Evolutionary conservation across 176 grass and related monocot species (phyloP).

Genomic region (Thalia dealbata): DNA sequence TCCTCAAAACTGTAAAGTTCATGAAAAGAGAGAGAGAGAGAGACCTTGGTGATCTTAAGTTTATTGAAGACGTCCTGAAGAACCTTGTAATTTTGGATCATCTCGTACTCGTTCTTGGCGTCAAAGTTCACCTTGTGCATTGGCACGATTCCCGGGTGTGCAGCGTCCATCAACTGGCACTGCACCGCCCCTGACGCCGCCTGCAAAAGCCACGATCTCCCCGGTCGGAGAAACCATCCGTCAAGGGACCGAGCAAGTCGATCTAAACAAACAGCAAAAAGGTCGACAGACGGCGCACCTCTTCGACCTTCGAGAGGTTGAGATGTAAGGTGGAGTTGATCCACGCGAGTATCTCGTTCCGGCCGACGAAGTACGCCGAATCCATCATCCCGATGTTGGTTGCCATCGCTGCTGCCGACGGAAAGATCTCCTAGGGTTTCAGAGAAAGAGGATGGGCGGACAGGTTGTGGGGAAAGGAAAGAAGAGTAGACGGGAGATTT

Average conservation of each 20-base stretch:
- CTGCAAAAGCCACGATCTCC: conserved; percentile 17
- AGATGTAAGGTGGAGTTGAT: conserved; percentile 93
- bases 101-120: conserved; percentile 90
- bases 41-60: conserved; percentile 88
- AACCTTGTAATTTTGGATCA: conserved; percentile 99
- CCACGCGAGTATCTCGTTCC: conserved; percentile 92
- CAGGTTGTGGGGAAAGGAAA: background rate
- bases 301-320: conserved; percentile 88
- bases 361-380: conserved; percentile 88
- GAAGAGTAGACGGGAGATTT: background rate
- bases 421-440: conserved; percentile 2
- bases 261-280: background rate
- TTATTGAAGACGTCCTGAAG: conserved; percentile 99
- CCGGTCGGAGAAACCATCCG: background rate
- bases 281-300: conserved; percentile 27
- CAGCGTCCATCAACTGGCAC: conserved; percentile 90
- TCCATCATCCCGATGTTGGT: conserved; percentile 96
- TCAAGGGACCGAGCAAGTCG: background rate
- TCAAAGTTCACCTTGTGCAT: conserved; percentile 99
- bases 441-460: background rate
- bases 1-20: background rate
- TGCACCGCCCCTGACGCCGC: conserved; percentile 81
- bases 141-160: conserved; percentile 67
- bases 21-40: background rate
- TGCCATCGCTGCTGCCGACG: background rate